Evolutionary conservation across 306 rosid genomes (phyloP).

Genomic region (Biancaea sappan): DNA sequence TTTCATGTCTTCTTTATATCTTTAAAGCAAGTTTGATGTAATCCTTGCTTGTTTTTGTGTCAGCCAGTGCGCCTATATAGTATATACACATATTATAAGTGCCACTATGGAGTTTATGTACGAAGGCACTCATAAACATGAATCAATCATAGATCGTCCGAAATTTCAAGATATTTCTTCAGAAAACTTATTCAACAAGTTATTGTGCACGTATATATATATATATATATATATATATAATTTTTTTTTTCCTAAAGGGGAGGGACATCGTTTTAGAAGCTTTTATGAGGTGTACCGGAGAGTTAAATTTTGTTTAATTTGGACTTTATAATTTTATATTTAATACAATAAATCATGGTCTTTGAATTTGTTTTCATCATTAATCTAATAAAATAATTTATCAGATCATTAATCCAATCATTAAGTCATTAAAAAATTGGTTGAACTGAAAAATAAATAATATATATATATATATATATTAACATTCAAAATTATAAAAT

Average conservation of each 20-base stretch:
- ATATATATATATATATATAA: no score
- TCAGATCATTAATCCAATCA: no score
- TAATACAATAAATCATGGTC: neutral
- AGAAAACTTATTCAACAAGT: conserved; percentile 11
- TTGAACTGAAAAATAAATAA: no score
- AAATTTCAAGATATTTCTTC: neutral
- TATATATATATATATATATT: no score
- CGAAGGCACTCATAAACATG: neutral
- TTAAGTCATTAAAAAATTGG: no score
- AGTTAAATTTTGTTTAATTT: no score
- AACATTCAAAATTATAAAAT: no score
- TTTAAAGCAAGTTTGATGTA: conserved; percentile 32
- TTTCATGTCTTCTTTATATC: conserved; percentile 17
- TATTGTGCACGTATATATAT: no score
- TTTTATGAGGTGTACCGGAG: no score
- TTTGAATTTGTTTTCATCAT: no score
- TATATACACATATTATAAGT: neutral
- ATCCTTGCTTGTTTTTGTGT: conserved; percentile 23
- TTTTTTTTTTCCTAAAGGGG: neutral
- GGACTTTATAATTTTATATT: neutral
- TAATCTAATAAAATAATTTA: no score
- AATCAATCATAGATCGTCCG: neutral
- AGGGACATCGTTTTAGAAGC: neutral
- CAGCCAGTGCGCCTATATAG: neutral
- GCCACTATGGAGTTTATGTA: neutral